phyloP scores from a whole-genome alignment of 2,329 filamentous ascomycete species.

The Zymoseptoria crescenta region DNA sequence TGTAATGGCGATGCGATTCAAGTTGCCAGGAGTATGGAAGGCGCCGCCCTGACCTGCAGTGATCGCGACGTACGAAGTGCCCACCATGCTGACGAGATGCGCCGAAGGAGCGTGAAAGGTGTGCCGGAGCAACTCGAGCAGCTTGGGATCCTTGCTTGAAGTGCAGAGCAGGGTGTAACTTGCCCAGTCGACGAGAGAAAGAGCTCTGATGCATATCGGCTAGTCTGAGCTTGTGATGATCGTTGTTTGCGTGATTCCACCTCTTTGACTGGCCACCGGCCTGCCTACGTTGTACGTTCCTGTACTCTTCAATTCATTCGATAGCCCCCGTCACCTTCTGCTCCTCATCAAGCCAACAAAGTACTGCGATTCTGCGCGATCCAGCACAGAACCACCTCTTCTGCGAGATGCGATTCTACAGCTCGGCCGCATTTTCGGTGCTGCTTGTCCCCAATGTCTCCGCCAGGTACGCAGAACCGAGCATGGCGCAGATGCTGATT shows the following conservation, averaged over 20 bases:
- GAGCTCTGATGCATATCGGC: background rate
- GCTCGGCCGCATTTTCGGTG: too few relatives aligned
- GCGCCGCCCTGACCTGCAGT: background rate
- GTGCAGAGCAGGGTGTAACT: background rate
- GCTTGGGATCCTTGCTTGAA: background rate
- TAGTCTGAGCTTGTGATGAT: background rate
- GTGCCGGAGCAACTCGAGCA: background rate
- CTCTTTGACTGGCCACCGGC: background rate
- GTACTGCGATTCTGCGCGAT: too few relatives aligned
- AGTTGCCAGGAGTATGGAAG: background rate
- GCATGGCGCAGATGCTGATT: too few relatives aligned
- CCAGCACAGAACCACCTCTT: too few relatives aligned
- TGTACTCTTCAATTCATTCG: too few relatives aligned
- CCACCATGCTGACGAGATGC: background rate
- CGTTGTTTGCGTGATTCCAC: background rate
- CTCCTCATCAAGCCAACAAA: too few relatives aligned
- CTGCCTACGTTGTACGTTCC: too few relatives aligned
- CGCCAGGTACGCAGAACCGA: too few relatives aligned
- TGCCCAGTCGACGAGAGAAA: background rate
- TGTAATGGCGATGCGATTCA: background rate
- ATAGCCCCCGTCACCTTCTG: too few relatives aligned
- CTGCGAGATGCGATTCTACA: too few relatives aligned
- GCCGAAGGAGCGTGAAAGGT: background rate
- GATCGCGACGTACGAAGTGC: too few relatives aligned
- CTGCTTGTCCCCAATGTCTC: too few relatives aligned